Conservation (phyloP, 768 basidiomycete genomes). For the Xerocomellus chrysenteron region DNA sequence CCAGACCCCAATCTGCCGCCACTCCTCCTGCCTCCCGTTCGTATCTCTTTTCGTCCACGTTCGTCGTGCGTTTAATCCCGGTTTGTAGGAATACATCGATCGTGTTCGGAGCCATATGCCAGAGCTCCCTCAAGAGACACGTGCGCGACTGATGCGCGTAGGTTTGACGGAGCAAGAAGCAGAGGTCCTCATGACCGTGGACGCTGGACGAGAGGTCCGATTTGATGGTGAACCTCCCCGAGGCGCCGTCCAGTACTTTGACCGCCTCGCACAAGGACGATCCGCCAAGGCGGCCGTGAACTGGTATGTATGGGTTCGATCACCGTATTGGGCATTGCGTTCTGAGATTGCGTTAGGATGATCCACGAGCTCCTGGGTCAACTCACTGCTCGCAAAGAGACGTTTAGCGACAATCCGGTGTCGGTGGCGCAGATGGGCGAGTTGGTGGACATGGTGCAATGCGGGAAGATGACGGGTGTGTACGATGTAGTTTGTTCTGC, state of each 20-base stretch:
- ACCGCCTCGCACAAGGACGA: conserved; percentile 53
- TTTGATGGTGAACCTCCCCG: conserved; percentile 54
- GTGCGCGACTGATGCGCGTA: conserved; percentile 52
- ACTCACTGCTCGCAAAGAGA: conserved; percentile 56
- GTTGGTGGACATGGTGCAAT: conserved; percentile 73
- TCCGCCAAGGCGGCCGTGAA: conserved; percentile 76
- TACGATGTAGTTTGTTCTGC: background rate
- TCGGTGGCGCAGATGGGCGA: conserved; percentile 66
- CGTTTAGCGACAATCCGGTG: conserved; percentile 60
- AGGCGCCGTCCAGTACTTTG: conserved; percentile 79
- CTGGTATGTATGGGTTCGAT: conserved; percentile 54
- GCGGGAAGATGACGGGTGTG: conserved; percentile 66
- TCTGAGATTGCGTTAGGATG: conserved; percentile 56
- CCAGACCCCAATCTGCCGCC: conserved; percentile 92
- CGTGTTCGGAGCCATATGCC: conserved; percentile 57
- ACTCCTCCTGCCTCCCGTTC: conserved; percentile 55
- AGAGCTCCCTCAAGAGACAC: conserved; percentile 68
- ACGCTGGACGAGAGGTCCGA: conserved; percentile 58
- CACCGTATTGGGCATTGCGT: background rate
- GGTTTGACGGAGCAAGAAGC: conserved; percentile 63
- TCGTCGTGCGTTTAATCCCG: background rate
- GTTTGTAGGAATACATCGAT: conserved; percentile 60
- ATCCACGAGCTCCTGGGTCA: conserved; percentile 85
- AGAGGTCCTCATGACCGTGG: conserved; percentile 74
- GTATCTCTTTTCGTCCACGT: conserved; percentile 8